phyloP scores from a whole-genome alignment of 257 asterid species.

The Nicotiana knightiana region DNA sequence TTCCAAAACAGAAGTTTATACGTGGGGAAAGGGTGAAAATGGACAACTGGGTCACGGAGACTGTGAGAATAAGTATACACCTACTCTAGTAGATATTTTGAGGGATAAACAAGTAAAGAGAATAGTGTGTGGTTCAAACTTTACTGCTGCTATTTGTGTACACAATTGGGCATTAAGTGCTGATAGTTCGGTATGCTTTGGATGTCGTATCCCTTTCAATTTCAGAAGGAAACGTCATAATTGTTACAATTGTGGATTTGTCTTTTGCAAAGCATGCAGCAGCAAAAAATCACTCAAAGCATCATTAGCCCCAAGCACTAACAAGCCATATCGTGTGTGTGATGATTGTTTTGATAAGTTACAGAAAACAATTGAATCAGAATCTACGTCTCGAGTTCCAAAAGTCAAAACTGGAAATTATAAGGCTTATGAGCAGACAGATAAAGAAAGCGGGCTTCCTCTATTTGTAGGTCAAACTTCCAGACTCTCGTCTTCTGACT shows the following conservation, averaged over 20 bases:
- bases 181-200: constrained; percentile 65
- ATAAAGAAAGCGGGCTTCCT: constrained; percentile 33
- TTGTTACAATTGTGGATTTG: constrained; percentile 93
- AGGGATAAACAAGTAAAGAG: constrained; percentile 72
- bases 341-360: constrained; percentile 74
- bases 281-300: constrained; percentile 59
- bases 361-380: constrained; percentile 41
- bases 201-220: constrained; percentile 60
- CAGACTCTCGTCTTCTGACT: constrained; percentile 56
- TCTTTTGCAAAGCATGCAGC: constrained; percentile 75
- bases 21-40: constrained; percentile 80
- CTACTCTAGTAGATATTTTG: constrained; percentile 54
- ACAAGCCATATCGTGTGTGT: constrained; percentile 88
- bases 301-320: constrained; percentile 68
- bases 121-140: constrained; percentile 70
- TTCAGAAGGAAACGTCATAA: constrained; percentile 84
- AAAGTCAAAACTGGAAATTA: constrained; percentile 31
- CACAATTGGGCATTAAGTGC: constrained; percentile 70
- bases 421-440: constrained; percentile 34
- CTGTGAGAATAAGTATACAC: constrained; percentile 42
- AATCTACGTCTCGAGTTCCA: constrained; percentile 28
- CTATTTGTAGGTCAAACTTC: constrained; percentile 30
- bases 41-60: constrained; percentile 90
- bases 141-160: constrained; percentile 66
- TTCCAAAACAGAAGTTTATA: constrained; percentile 66